Percentiles rank a stretch among this genome's conserved stretches.
Evolutionary conservation across 2,329 filamentous ascomycete genomes (phyloP).

Genomic region (Colletotrichum coccodes): DNA sequence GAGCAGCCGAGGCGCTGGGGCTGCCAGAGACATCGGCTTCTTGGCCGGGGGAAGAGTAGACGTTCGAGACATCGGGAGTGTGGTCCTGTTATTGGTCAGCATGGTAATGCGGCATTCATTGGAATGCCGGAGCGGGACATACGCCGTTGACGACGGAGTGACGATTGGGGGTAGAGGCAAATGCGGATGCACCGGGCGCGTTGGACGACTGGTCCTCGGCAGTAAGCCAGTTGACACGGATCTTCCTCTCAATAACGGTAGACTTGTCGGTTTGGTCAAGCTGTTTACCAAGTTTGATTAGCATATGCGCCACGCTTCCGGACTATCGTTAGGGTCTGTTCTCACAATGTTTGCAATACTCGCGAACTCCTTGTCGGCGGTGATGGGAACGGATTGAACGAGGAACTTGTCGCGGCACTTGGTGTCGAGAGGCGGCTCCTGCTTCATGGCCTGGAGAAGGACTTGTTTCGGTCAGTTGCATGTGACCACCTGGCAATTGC

Average conservation of each 20-base stretch:
- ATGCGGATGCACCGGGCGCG: slow-evolving; percentile 33
- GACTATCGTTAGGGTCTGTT: slow-evolving; percentile 31
- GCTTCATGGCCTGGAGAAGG: slow-evolving; percentile 97
- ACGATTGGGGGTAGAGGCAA: slow-evolving; percentile 53
- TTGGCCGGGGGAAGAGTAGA: slow-evolving; percentile 56
- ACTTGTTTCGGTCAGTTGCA: slow-evolving; percentile 63
- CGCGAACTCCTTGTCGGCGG: slow-evolving; percentile 83
- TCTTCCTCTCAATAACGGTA: slow-evolving; percentile 91
- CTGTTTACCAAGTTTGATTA: slow-evolving; percentile 52
- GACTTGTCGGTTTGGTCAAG: slow-evolving; percentile 84
- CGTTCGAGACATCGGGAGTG: slow-evolving; percentile 56
- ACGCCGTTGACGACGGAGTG: slow-evolving; percentile 48
- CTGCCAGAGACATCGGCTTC: slow-evolving; percentile 41
- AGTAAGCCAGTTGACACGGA: slow-evolving; percentile 86
- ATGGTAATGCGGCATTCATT: not conserved
- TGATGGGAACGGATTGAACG: slow-evolving; percentile 89
- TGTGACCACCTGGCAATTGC: slow-evolving; percentile 34
- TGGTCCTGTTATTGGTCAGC: slow-evolving; percentile 44
- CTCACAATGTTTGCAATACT: slow-evolving; percentile 67
- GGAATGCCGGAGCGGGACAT: not conserved
- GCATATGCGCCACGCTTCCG: slow-evolving; percentile 1
- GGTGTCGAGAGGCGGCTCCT: slow-evolving; percentile 85
- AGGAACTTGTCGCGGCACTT: slow-evolving; percentile 98
- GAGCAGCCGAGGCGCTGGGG: slow-evolving; percentile 37
- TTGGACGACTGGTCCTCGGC: slow-evolving; percentile 57